Evolutionary conservation across 2,329 filamentous ascomycete genomes (phyloP).

Genomic region (Amphichorda felina): DNA sequence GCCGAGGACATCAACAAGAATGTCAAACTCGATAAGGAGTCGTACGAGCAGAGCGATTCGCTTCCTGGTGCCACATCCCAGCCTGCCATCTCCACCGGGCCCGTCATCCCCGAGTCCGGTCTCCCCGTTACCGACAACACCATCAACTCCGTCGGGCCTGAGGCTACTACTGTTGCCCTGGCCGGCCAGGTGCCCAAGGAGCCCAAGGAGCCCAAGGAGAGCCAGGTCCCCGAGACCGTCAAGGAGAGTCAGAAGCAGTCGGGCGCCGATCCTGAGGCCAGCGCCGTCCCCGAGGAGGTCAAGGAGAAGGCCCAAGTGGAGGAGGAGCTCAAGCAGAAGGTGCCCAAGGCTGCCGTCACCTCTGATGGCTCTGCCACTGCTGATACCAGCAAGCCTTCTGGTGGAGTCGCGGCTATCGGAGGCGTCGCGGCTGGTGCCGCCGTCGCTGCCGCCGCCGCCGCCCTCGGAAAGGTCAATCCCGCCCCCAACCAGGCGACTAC

Average conservation of each 20-base stretch:
- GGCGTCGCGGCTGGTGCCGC: constrained; percentile 24
- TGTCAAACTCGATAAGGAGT: constrained; percentile 69
- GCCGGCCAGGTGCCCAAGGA: constrained; percentile 59
- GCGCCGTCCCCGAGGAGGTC: constrained; percentile 52
- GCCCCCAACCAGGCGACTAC: constrained; percentile 21
- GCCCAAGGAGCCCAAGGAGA: constrained; percentile 52
- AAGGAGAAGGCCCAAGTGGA: constrained; percentile 61
- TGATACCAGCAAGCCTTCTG: constrained; percentile 38
- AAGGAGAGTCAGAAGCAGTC: constrained; percentile 62
- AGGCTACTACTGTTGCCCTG: constrained; percentile 56
- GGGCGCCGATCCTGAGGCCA: constrained; percentile 53
- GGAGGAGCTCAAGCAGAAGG: constrained; percentile 56
- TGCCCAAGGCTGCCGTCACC: constrained; percentile 46
- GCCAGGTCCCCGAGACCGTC: constrained; percentile 41
- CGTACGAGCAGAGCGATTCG: constrained; percentile 72
- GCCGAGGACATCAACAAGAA: constrained; percentile 58
- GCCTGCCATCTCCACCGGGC: background rate
- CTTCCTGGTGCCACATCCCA: constrained; percentile 38
- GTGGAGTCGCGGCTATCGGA: constrained; percentile 20
- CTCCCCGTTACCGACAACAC: constrained; percentile 49
- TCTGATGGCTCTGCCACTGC: constrained; percentile 42
- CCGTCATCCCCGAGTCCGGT: constrained; percentile 68
- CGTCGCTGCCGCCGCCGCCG: constrained; percentile 22
- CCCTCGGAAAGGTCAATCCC: constrained; percentile 13
- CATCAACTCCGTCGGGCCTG: constrained; percentile 39